Evolutionary conservation across 1,284 basidiomycete genomes (phyloP).

Genomic region (Vanrija sp.): DNA sequence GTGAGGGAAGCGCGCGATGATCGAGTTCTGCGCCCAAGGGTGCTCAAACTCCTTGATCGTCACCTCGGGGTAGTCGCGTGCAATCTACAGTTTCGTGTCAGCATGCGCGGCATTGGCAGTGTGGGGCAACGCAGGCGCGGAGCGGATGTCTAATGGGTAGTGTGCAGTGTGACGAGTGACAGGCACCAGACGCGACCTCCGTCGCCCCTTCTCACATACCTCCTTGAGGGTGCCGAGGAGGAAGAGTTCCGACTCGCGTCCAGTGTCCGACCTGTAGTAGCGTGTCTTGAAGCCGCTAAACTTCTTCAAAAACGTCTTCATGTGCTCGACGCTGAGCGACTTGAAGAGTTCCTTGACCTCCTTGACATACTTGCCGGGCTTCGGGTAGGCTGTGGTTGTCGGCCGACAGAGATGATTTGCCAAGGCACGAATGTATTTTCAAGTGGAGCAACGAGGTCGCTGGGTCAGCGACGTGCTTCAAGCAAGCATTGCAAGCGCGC

Average conservation of each 20-base stretch:
- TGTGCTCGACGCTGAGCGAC: conserved; percentile 35
- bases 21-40: conserved; percentile 85
- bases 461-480: background rate
- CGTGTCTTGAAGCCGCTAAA: conserved; percentile 57
- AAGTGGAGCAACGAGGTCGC: background rate
- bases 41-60: conserved; percentile 76
- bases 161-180: conserved; percentile 4
- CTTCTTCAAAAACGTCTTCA: conserved; percentile 62
- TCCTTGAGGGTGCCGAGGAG: conserved; percentile 66
- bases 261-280: conserved; percentile 61
- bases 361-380: conserved; percentile 36
- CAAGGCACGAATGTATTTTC: too few relatives aligned
- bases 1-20: conserved; percentile 60
- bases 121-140: conserved; percentile 8
- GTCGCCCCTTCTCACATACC: conserved; percentile 47
- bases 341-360: conserved; percentile 39
- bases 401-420: too few relatives aligned
- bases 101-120: background rate
- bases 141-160: conserved; percentile 2
- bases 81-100: conserved; percentile 55
- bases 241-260: conserved; percentile 72
- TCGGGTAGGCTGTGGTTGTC: conserved; percentile 30
- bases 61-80: conserved; percentile 60
- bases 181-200: conserved; percentile 12
- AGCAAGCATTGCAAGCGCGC: background rate